phyloP scores from a whole-genome alignment of 2,329 filamentous ascomycete genomes.

The Nemania abortiva region DNA sequence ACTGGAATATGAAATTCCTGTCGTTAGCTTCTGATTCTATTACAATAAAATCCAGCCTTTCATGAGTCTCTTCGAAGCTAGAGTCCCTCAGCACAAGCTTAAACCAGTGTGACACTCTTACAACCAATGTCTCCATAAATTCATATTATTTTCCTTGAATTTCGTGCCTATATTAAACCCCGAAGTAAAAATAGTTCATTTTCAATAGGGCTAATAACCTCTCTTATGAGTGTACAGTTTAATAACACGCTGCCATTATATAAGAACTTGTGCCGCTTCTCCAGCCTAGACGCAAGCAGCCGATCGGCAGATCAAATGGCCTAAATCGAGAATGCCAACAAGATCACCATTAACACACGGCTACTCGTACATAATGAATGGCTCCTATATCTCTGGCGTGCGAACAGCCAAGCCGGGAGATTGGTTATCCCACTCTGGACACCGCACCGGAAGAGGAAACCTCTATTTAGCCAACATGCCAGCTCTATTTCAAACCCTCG shows the following conservation, averaged over 20 bases:
- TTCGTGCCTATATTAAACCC: neutral
- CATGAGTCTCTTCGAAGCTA: too few species aligned
- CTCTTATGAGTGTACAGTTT: neutral
- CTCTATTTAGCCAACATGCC: conserved; percentile 37
- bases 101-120: too few species aligned
- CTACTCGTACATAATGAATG: neutral
- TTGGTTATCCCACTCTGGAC: conserved; percentile 8
- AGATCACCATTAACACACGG: neutral
- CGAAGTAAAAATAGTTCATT: neutral
- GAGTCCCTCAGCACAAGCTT: too few species aligned
- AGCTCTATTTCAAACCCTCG: conserved; percentile 12
- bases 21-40: too few species aligned
- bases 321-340: neutral
- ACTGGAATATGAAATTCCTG: too few species aligned
- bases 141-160: too few species aligned
- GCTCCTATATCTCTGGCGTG: neutral
- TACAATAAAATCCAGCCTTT: too few species aligned
- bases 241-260: neutral
- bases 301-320: conserved; percentile 30
- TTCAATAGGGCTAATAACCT: neutral
- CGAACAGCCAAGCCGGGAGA: conserved; percentile 39
- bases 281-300: neutral
- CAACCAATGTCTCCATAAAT: too few species aligned
- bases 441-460: conserved; percentile 33
- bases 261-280: conserved; percentile 15